Conservation (phyloP, 495 filamentous ascomycete genomes). For the Parmelia sp. region DNA sequence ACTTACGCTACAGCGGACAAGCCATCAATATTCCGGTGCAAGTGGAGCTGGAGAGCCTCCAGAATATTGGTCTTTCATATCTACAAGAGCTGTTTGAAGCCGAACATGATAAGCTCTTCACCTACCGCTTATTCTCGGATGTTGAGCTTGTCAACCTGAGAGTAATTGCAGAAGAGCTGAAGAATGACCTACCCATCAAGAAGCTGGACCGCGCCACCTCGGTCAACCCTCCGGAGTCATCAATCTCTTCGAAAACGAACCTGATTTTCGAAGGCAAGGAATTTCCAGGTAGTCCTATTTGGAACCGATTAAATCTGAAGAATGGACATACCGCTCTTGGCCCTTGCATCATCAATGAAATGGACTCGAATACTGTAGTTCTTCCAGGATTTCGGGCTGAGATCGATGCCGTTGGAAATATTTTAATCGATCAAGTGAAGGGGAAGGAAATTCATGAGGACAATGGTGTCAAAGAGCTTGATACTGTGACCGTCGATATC, state of each 20-base stretch:
- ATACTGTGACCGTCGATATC: constrained; percentile 36
- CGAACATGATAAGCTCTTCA: constrained; percentile 44
- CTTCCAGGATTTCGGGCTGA: constrained; percentile 42
- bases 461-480: constrained; percentile 31
- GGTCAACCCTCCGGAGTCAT: constrained; percentile 27
- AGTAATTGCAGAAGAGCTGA: constrained; percentile 39
- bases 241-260: constrained; percentile 26
- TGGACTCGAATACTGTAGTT: constrained; percentile 47
- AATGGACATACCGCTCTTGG: constrained; percentile 37
- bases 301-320: constrained; percentile 40
- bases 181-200: constrained; percentile 35
- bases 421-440: constrained; percentile 38
- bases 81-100: constrained; percentile 36
- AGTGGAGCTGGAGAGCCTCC: constrained; percentile 20
- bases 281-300: constrained; percentile 35
- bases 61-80: constrained; percentile 29
- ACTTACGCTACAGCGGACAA: constrained; percentile 46
- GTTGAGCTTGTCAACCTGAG: constrained; percentile 44
- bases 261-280: constrained; percentile 39
- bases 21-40: constrained; percentile 42
- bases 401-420: constrained; percentile 42
- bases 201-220: constrained; percentile 29
- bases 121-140: constrained; percentile 39
- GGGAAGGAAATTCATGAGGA: constrained; percentile 21
- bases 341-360: constrained; percentile 45